Conservation (phyloP, 257 asterid species). For the Penstemon davidsonii region DNA sequence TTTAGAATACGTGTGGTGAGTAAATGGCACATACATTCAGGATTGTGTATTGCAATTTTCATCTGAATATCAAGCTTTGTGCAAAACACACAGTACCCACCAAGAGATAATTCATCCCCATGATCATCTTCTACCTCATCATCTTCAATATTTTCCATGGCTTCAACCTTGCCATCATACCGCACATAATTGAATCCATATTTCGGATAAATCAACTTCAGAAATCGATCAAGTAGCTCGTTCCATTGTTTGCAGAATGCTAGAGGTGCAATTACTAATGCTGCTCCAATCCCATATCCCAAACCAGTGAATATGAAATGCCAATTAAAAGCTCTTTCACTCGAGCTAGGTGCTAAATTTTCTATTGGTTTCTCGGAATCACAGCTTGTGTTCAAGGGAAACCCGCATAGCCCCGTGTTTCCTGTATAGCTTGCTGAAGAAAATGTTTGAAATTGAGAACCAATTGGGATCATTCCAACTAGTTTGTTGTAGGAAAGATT, state of each 20-base stretch:
- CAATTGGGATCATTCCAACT: conserved; percentile 34
- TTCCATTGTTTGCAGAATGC: conserved; percentile 48
- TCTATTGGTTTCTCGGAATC: background rate
- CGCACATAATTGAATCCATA: conserved; percentile 52
- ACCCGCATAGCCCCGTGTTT: conserved; percentile 15
- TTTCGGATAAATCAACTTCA: conserved; percentile 46
- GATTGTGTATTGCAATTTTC: too few species aligned
- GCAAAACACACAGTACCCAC: too few species aligned
- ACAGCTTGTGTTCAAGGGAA: conserved; percentile 29
- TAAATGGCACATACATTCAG: too few species aligned
- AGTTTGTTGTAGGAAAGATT: conserved; percentile 38
- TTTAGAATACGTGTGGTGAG: too few species aligned
- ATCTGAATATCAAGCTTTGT: too few species aligned
- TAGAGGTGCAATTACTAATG: conserved; percentile 51
- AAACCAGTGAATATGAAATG: conserved; percentile 49
- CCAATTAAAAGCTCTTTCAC: conserved; percentile 42
- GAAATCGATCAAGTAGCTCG: conserved; percentile 29
- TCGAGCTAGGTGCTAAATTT: background rate
- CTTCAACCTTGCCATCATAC: conserved; percentile 48
- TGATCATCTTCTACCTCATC: too few species aligned
- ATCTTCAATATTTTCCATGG: conserved; percentile 14
- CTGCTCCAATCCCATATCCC: conserved; percentile 61
- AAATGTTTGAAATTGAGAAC: conserved; percentile 20
- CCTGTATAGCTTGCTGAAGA: too few species aligned
- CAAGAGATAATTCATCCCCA: too few species aligned